Evolutionary conservation across 768 basidiomycete genomes (phyloP).

Genomic region (Lactarius akahatsu): DNA sequence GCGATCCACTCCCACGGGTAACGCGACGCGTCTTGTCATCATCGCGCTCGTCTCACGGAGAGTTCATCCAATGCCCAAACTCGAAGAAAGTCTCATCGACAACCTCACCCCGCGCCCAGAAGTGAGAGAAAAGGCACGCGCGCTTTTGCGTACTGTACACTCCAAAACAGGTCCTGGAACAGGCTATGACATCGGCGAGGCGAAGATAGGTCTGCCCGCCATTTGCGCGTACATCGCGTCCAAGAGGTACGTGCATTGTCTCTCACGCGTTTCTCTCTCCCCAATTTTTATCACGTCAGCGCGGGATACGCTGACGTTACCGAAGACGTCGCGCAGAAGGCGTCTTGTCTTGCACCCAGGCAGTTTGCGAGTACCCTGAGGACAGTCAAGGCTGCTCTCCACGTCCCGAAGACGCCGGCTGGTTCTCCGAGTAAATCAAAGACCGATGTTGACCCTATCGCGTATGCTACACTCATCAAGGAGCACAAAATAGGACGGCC

Average conservation of each 20-base stretch:
- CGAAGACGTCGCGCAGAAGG: slow-evolving; percentile 35
- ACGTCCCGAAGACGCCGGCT: slow-evolving; percentile 3
- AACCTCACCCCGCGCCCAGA: slow-evolving; percentile 31
- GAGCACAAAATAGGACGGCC: slow-evolving; percentile 23
- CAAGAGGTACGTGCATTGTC: slow-evolving; percentile 38
- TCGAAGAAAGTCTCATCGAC: slow-evolving; percentile 26
- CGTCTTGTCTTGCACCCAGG: slow-evolving; percentile 37
- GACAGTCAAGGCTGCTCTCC: slow-evolving; percentile 33
- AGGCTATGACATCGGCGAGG: slow-evolving; percentile 44
- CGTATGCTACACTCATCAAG: slow-evolving; percentile 16
- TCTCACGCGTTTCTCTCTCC: neutral
- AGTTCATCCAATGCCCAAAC: slow-evolving; percentile 18
- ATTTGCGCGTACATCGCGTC: slow-evolving; percentile 54
- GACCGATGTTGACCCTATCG: slow-evolving; percentile 37
- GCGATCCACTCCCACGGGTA: slow-evolving; percentile 9
- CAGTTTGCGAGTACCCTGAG: slow-evolving; percentile 33
- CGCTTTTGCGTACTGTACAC: slow-evolving; percentile 40
- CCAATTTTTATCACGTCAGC: slow-evolving; percentile 22
- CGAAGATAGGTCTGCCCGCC: slow-evolving; percentile 45
- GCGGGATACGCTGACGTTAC: slow-evolving; percentile 35
- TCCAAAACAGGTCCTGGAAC: slow-evolving; percentile 50
- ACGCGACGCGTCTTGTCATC: slow-evolving; percentile 15
- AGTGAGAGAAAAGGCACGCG: slow-evolving; percentile 38
- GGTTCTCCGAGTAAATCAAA: slow-evolving; percentile 7
- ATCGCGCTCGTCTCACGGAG: neutral